Evolutionary conservation across 176 grass and related monocot species (phyloP).

Genomic region (Poa pratensis): DNA sequence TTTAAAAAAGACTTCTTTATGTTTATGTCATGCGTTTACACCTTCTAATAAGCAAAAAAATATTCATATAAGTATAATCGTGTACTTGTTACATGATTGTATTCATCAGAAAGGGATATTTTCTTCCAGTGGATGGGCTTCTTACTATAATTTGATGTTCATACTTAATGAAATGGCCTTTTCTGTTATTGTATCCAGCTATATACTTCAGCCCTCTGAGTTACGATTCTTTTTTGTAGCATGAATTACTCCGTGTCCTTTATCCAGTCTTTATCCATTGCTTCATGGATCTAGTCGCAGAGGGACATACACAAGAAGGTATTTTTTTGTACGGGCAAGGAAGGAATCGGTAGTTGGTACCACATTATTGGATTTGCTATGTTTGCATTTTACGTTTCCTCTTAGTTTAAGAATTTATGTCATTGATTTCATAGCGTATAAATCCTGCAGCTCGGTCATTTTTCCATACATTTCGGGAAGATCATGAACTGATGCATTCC

Average conservation of each 20-base stretch:
- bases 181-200: constrained; percentile 40
- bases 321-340: constrained; percentile 7
- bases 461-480: constrained; percentile 86
- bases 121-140: neutral
- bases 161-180: neutral
- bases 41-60: neutral
- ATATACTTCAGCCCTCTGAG: constrained; percentile 23
- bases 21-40: neutral
- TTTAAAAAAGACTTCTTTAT: neutral
- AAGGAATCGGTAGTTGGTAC: constrained; percentile 55
- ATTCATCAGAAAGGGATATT: neutral
- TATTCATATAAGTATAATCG: neutral
- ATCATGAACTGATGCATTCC: constrained; percentile 91
- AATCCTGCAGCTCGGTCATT: constrained; percentile 74
- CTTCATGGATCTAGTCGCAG: constrained; percentile 97
- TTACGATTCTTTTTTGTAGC: constrained; percentile 53
- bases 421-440: constrained; percentile 17
- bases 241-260: constrained; percentile 84
- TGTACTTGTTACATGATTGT: neutral
- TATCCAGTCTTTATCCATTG: constrained; percentile 94
- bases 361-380: constrained; percentile 25
- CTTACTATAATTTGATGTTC: constrained; percentile 1
- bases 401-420: constrained; percentile 22
- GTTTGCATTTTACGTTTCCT: constrained; percentile 28
- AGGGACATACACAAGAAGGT: constrained; percentile 90